Evolutionary conservation across 2,329 filamentous ascomycete genomes (phyloP).

Genomic region (Fusarium tricinctum): DNA sequence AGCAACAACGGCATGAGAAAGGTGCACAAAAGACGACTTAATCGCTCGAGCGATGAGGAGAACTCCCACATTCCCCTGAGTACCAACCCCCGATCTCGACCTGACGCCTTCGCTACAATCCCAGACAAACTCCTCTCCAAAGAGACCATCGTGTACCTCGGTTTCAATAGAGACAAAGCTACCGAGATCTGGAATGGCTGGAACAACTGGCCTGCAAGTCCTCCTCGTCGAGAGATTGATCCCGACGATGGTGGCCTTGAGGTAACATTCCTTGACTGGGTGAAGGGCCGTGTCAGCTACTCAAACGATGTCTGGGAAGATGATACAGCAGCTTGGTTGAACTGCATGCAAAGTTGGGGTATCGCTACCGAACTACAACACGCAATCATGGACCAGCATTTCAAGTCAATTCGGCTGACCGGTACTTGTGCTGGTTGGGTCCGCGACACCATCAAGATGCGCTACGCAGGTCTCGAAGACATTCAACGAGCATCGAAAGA

Average conservation of each 20-base stretch:
- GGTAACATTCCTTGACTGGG: neutral
- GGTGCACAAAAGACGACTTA: too few relatives aligned
- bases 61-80: too few relatives aligned
- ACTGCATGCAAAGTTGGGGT: slow-evolving; percentile 19
- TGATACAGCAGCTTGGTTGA: slow-evolving; percentile 20
- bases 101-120: neutral
- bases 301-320: slow-evolving; percentile 10
- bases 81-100: too few relatives aligned
- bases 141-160: neutral
- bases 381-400: slow-evolving; percentile 40
- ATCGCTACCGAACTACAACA: slow-evolving; percentile 15
- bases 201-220: neutral
- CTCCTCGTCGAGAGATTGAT: neutral
- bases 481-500: too few relatives aligned
- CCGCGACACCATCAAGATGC: slow-evolving; percentile 34
- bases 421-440: slow-evolving; percentile 35
- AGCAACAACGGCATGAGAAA: too few relatives aligned
- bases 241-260: neutral
- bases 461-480: slow-evolving; percentile 28
- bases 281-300: slow-evolving; percentile 23
- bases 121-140: slow-evolving; percentile 63
- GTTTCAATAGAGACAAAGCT: neutral
- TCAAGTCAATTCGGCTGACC: slow-evolving; percentile 29
- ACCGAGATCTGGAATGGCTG: neutral
- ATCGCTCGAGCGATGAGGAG: too few relatives aligned